Conservation (phyloP, 2,329 filamentous ascomycete genomes). For the Talaromyces funiculosus region DNA sequence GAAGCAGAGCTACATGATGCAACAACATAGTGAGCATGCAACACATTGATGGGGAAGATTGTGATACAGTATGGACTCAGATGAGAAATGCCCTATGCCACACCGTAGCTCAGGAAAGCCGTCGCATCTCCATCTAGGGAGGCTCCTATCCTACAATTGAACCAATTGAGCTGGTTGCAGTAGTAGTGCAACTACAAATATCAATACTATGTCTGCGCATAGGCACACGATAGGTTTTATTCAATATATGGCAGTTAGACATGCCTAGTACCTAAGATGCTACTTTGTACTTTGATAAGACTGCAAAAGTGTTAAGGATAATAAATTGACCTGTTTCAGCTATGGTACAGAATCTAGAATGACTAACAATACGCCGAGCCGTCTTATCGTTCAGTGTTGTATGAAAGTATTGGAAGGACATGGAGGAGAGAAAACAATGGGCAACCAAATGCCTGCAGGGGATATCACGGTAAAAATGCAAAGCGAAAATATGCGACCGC, state of each 20-base stretch:
- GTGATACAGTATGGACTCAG: not conserved
- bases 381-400: not conserved
- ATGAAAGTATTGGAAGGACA: not conserved
- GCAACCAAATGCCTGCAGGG: not conserved
- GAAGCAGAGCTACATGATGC: not conserved
- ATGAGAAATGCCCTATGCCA: not conserved
- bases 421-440: not conserved
- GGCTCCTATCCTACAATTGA: not conserved
- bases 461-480: constrained; percentile 3
- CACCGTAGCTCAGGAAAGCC: not conserved
- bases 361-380: not conserved
- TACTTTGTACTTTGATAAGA: not conserved
- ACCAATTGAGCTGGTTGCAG: not conserved
- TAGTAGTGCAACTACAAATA: not conserved
- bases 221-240: not conserved
- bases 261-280: not conserved
- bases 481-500: not conserved
- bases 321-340: not conserved
- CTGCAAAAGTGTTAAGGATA: not conserved
- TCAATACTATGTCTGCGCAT: not conserved
- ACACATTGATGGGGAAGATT: not conserved
- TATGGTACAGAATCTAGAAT: not conserved
- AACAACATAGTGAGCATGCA: not conserved
- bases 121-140: not conserved
- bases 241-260: not conserved